These are phyloP conservation scores for Debaryomycetaceae sp. DNA, from an alignment of 1,139 yeast species.

Conservation along the genomic window DNA sequence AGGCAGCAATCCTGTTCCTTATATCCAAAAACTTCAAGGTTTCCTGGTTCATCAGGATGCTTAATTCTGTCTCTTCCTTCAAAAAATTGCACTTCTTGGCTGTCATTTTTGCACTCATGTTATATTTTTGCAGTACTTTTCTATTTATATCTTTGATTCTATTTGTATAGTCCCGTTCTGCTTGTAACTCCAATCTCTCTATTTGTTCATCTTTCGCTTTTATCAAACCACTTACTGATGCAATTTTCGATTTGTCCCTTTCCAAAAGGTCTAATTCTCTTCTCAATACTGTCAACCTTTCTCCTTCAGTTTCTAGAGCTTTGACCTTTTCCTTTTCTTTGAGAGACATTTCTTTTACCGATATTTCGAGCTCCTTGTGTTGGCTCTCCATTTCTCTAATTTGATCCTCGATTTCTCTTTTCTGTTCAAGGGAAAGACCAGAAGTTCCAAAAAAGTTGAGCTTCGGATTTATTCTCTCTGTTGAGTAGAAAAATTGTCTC, in stretches of 20 bases:
- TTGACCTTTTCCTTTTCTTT: constrained; percentile 11
- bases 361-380: constrained; percentile 7
- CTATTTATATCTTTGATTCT: constrained; percentile 21
- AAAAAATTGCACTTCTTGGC: constrained; percentile 13
- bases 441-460: constrained; percentile 39
- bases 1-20: constrained; percentile 31
- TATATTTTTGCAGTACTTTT: constrained; percentile 23
- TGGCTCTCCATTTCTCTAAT: constrained; percentile 16
- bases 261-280: constrained; percentile 6
- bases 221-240: constrained; percentile 21
- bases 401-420: constrained; percentile 14
- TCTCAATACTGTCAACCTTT: constrained; percentile 9
- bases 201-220: constrained; percentile 21
- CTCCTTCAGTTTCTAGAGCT: constrained; percentile 10
- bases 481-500: constrained; percentile 43
- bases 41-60: constrained; percentile 19
- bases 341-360: constrained; percentile 7
- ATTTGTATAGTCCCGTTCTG: constrained; percentile 28
- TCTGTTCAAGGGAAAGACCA: constrained; percentile 42
- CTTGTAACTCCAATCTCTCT: constrained; percentile 21
- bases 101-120: constrained; percentile 16
- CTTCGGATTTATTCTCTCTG: constrained; percentile 27
- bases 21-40: constrained; percentile 26
- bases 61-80: constrained; percentile 17
- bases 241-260: constrained; percentile 12